Evolutionary conservation across 495 filamentous ascomycete genomes (phyloP).

Genomic region (Aspergillus bridgeri): DNA sequence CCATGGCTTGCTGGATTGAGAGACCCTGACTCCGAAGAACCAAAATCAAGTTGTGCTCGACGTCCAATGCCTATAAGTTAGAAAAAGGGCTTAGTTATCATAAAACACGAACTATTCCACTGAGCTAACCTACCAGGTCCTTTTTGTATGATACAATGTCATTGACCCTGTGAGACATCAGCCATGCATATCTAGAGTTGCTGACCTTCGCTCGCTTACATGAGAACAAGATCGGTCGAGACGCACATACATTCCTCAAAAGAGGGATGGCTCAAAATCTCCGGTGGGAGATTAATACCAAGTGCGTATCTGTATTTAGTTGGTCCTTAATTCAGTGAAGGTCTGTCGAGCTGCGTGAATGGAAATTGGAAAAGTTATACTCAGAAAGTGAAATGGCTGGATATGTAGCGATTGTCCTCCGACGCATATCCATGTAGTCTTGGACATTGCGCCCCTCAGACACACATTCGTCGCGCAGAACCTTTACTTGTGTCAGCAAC

Average conservation of each 20-base stretch:
- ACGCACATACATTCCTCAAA: slow-evolving; percentile 5
- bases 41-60: slow-evolving; percentile 13
- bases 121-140: slow-evolving; percentile 5
- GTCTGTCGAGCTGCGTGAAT: too few species aligned
- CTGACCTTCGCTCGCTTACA: not conserved
- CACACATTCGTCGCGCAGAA: not conserved
- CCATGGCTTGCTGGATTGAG: slow-evolving; percentile 8
- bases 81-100: not conserved
- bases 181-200: not conserved
- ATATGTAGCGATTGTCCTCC: not conserved
- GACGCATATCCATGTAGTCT: slow-evolving; percentile 7
- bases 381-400: slow-evolving; percentile 2
- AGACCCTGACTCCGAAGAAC: slow-evolving; percentile 2
- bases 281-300: not conserved
- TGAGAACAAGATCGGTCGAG: not conserved
- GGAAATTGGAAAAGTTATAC: not conserved
- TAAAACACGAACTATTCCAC: too few species aligned
- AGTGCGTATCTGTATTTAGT: not conserved
- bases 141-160: slow-evolving; percentile 9
- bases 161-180: slow-evolving; percentile 1
- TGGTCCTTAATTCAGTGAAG: not conserved
- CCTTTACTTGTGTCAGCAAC: not conserved
- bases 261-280: not conserved
- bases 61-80: slow-evolving; percentile 4
- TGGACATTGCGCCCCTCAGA: not conserved